Conservation (phyloP, 192 early-diverging fungal genomes). For the Pilobolus umbonatus region DNA sequence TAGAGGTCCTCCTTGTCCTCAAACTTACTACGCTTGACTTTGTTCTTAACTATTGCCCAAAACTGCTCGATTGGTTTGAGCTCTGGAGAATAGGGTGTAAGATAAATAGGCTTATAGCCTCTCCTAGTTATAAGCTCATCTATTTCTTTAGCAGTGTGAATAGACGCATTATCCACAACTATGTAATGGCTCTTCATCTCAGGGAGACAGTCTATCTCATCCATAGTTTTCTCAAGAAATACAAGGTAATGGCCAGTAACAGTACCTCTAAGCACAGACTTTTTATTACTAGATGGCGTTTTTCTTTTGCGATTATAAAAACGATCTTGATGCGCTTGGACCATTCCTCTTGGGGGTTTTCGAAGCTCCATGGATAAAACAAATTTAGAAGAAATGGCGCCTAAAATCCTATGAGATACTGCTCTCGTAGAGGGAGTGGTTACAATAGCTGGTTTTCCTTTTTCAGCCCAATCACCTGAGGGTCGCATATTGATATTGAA, state of each 20-base stretch:
- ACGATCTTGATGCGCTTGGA: constrained; percentile 4
- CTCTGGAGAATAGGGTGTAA: constrained; percentile 16
- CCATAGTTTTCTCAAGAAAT: constrained; percentile 14
- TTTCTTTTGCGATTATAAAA: constrained; percentile 11
- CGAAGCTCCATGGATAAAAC: constrained; percentile 9
- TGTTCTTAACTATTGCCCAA: constrained; percentile 19
- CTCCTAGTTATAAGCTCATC: not conserved
- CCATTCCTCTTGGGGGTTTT: constrained; percentile 10
- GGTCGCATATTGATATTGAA: constrained; percentile 33
- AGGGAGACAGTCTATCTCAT: constrained; percentile 2
- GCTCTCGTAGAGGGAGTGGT: constrained; percentile 3
- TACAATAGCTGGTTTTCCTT: constrained; percentile 13
- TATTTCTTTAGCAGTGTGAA: constrained; percentile 14
- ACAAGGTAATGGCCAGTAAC: constrained; percentile 11
- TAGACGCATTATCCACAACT: constrained; percentile 22
- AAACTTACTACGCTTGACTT: constrained; percentile 12
- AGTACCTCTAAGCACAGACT: constrained; percentile 2
- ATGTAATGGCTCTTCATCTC: constrained; percentile 24
- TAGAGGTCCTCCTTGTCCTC: constrained; percentile 7
- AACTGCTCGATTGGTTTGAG: constrained; percentile 28
- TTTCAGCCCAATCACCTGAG: constrained; percentile 16
- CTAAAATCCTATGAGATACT: constrained; percentile 4
- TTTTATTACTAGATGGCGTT: constrained; percentile 9
- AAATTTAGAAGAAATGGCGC: constrained; percentile 9
- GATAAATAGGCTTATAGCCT: constrained; percentile 4